Percentiles rank a stretch among this genome's conserved stretches.
phyloP scores from a whole-genome alignment of 2,329 filamentous ascomycete species.

The Fusarium torulosum region DNA sequence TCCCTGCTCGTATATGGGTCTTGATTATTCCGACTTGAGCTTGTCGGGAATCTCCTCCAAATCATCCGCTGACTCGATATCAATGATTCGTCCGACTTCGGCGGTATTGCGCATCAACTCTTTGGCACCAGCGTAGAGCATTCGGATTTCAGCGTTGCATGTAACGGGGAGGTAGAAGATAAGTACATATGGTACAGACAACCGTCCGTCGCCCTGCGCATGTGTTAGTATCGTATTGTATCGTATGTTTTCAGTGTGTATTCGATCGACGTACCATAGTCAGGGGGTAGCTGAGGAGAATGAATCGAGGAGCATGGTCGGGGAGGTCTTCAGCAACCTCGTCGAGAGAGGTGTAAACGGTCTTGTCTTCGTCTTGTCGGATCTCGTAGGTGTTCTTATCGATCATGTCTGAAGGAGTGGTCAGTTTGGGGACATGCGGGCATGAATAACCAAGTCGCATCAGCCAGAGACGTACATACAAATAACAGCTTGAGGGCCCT shows the following conservation, averaged over 20 bases:
- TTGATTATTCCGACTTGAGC: slow-evolving; percentile 52
- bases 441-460: neutral
- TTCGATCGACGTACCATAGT: slow-evolving; percentile 73
- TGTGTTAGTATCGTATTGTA: slow-evolving; percentile 31
- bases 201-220: slow-evolving; percentile 78
- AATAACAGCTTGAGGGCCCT: slow-evolving; percentile 89
- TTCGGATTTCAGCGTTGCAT: slow-evolving; percentile 86
- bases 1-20: neutral
- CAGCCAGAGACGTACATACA: slow-evolving; percentile 73
- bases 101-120: slow-evolving; percentile 94
- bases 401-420: slow-evolving; percentile 77
- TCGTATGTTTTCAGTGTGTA: neutral
- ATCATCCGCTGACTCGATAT: slow-evolving; percentile 85
- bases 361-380: slow-evolving; percentile 80
- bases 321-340: slow-evolving; percentile 90
- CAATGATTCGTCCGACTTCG: slow-evolving; percentile 88
- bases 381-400: slow-evolving; percentile 93
- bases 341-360: slow-evolving; percentile 82
- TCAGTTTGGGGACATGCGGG: slow-evolving; percentile 27
- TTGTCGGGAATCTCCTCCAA: slow-evolving; percentile 83
- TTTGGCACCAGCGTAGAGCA: slow-evolving; percentile 96
- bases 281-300: slow-evolving; percentile 91
- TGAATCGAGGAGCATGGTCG: slow-evolving; percentile 89
- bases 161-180: slow-evolving; percentile 95
- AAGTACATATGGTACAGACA: slow-evolving; percentile 92